Conservation (phyloP, 345 rosid species). For the Raphanus sativus region DNA sequence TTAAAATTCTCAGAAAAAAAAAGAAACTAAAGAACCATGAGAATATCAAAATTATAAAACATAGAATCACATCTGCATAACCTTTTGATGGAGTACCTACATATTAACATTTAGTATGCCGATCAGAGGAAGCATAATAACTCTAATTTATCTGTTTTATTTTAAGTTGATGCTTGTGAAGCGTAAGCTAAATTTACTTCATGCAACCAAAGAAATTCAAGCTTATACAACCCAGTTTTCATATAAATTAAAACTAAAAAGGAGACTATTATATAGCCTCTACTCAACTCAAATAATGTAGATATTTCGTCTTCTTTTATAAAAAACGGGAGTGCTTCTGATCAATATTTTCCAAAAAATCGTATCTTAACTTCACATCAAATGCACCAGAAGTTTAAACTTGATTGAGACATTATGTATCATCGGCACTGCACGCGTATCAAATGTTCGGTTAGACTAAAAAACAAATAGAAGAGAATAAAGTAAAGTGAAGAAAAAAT, state of each 20-base stretch:
- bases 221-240: not conserved
- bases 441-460: slow-evolving; percentile 9
- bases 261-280: not conserved
- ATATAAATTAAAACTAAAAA: not conserved
- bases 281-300: not conserved
- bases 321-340: not conserved
- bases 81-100: slow-evolving; percentile 18
- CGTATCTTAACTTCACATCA: slow-evolving; percentile 34
- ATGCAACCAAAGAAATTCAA: not conserved
- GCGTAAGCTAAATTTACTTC: not conserved
- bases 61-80: slow-evolving; percentile 31
- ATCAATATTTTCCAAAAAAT: slow-evolving; percentile 2
- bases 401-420: slow-evolving; percentile 33
- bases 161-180: not conserved
- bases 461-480: slow-evolving; percentile 19
- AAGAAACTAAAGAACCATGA: not conserved
- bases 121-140: slow-evolving; percentile 5
- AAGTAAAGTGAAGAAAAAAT: not conserved
- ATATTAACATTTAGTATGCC: slow-evolving; percentile 6
- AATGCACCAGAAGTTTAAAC: slow-evolving; percentile 18
- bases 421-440: slow-evolving; percentile 33
- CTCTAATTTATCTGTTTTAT: not conserved
- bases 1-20: no score
- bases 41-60: slow-evolving; percentile 21
- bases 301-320: not conserved